phyloP scores from a whole-genome alignment of 139 green algal genomes.

The Micractinium sp. region DNA sequence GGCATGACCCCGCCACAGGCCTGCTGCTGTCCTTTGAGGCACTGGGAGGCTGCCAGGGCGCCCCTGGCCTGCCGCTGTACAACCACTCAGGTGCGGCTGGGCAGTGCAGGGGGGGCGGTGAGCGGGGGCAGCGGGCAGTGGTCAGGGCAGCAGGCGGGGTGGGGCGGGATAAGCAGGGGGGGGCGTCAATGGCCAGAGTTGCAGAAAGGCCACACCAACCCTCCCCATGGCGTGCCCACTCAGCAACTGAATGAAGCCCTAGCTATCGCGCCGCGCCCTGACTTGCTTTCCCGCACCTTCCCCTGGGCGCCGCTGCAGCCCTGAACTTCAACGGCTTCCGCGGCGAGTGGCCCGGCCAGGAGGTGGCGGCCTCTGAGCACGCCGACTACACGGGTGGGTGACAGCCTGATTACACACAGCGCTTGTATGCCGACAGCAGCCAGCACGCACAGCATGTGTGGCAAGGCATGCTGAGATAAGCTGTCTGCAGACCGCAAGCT shows the following conservation, averaged over 20 bases:
- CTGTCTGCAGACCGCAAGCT: not conserved
- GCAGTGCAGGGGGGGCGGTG: no score
- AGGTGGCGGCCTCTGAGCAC: not conserved
- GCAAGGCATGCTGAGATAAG: not conserved
- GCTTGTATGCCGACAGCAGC: not conserved
- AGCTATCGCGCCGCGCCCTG: no score
- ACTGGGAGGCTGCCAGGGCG: conserved; percentile 2
- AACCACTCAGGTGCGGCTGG: conserved; percentile 16
- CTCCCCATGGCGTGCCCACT: no score
- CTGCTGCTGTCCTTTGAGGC: conserved; percentile 41
- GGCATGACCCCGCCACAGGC: conserved; percentile 33
- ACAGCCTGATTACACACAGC: not conserved
- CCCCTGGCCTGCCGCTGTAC: conserved; percentile 20
- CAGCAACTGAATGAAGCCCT: no score
- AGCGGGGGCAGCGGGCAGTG: no score
- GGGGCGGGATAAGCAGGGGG: no score
- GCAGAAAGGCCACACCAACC: no score
- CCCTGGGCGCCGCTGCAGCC: not conserved
- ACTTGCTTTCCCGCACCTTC: no score
- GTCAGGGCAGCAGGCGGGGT: no score
- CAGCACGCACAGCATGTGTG: not conserved
- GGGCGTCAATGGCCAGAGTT: no score
- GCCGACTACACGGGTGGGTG: conserved; percentile 38
- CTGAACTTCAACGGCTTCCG: conserved; percentile 31
- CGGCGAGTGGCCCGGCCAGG: conserved; percentile 35